phyloP scores from a whole-genome alignment of 176 grass and related monocot species.

The Carex littledalei region DNA sequence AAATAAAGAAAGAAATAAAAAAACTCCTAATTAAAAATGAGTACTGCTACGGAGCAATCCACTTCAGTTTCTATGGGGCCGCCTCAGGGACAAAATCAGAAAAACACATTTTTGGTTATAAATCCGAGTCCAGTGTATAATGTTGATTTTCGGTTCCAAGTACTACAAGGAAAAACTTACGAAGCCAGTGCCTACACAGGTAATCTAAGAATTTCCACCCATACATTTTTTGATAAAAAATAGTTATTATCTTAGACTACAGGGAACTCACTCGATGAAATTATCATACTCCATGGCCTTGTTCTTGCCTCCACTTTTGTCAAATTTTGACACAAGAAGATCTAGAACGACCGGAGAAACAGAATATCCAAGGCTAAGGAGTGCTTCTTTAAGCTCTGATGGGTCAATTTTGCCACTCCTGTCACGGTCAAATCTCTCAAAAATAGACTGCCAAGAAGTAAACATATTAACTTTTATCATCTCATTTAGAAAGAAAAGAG shows the following conservation, averaged over 20 bases:
- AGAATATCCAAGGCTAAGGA: constrained; percentile 83
- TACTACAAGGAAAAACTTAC: background rate
- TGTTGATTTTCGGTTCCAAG: background rate
- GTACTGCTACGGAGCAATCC: background rate
- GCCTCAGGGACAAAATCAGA: background rate
- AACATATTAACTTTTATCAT: background rate
- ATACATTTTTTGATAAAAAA: background rate
- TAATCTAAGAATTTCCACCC: background rate
- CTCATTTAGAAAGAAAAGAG: background rate
- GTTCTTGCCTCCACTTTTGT: constrained; percentile 84
- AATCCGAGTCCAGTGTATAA: background rate
- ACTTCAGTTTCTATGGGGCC: background rate
- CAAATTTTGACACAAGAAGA: constrained; percentile 85
- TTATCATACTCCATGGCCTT: constrained; percentile 89
- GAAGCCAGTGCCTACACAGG: background rate
- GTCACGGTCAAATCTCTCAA: constrained; percentile 93
- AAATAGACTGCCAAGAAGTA: constrained; percentile 50
- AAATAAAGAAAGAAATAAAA: background rate
- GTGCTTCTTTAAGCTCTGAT: constrained; percentile 77
- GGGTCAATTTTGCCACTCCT: constrained; percentile 76
- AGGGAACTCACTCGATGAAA: constrained; percentile 85
- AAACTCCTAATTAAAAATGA: background rate
- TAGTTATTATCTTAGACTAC: background rate
- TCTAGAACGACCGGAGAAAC: constrained; percentile 78
- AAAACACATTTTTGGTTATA: background rate